These are phyloP conservation scores for Tolypocladium pustulatum DNA, from an alignment of 2,329 filamentous ascomycete species.

Conservation along the genomic window DNA sequence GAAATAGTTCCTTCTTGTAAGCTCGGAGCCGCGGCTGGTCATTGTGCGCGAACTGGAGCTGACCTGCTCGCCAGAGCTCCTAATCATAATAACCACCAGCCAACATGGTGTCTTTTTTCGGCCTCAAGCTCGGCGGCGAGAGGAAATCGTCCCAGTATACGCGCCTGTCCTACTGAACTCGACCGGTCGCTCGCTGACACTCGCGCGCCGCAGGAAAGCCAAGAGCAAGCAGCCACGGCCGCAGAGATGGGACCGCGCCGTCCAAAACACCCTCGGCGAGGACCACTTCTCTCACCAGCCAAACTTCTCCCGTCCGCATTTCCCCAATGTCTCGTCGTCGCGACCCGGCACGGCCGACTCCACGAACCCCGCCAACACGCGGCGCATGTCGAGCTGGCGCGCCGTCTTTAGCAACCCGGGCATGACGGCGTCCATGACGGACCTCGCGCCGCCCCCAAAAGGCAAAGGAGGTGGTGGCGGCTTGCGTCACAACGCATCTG, in stretches of 20 bases:
- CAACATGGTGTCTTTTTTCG: slow-evolving; percentile 48
- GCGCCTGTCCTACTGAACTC: neutral
- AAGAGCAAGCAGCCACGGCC: slow-evolving; percentile 12
- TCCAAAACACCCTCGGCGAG: slow-evolving; percentile 21
- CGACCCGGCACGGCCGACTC: slow-evolving; percentile 32
- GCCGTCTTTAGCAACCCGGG: slow-evolving; percentile 25
- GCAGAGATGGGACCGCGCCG: slow-evolving; percentile 19
- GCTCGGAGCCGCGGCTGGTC: neutral
- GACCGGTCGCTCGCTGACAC: neutral
- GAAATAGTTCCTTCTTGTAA: neutral
- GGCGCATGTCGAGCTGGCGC: slow-evolving; percentile 16
- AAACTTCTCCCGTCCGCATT: slow-evolving; percentile 23
- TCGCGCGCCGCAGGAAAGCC: slow-evolving; percentile 10
- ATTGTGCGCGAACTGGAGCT: neutral
- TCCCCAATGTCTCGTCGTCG: slow-evolving; percentile 10
- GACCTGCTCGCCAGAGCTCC: neutral
- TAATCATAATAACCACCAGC: neutral
- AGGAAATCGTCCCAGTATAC: slow-evolving; percentile 43
- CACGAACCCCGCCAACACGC: slow-evolving; percentile 7
- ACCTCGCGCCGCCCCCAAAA: slow-evolving; percentile 22
- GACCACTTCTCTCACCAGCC: slow-evolving; percentile 25
- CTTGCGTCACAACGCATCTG: slow-evolving; percentile 24
- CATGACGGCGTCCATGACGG: slow-evolving; percentile 32
- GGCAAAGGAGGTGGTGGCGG: slow-evolving; percentile 13
- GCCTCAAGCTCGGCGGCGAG: slow-evolving; percentile 43